A percentile compares a stretch with the other conserved stretches of the same genome.
phyloP scores from a whole-genome alignment of 768 basidiomycete genomes.

The Psilocybe cyanescens region DNA sequence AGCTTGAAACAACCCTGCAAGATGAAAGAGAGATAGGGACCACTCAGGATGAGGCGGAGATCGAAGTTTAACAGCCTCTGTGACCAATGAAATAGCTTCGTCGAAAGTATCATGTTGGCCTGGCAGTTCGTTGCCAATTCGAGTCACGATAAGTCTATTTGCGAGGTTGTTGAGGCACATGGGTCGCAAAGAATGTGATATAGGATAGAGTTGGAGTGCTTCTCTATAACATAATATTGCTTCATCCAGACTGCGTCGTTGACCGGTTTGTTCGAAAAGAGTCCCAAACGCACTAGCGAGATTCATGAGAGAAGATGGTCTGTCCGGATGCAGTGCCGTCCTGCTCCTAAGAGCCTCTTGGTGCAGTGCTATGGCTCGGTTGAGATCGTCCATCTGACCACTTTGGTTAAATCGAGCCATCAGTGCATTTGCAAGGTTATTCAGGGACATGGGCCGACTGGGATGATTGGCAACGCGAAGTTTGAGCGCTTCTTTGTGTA shows the following conservation, averaged over 20 bases:
- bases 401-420: neutral
- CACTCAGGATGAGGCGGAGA: neutral
- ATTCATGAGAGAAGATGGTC: neutral
- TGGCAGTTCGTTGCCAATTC: neutral
- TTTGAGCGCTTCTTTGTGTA: neutral
- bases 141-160: neutral
- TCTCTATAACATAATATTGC: neutral
- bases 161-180: conserved; percentile 2
- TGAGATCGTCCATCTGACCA: neutral
- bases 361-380: neutral
- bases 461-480: neutral
- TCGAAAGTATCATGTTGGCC: neutral
- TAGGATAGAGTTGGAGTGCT: neutral
- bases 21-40: neutral
- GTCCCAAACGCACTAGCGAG: neutral
- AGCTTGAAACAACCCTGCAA: neutral
- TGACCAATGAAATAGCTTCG: neutral
- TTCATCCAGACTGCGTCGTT: neutral
- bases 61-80: neutral
- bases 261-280: neutral
- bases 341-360: neutral
- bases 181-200: neutral
- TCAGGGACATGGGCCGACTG: neutral
- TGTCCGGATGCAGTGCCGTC: neutral
- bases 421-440: neutral